phyloP scores from a whole-genome alignment of 75 land plant species.

The Gnetum montanum region DNA sequence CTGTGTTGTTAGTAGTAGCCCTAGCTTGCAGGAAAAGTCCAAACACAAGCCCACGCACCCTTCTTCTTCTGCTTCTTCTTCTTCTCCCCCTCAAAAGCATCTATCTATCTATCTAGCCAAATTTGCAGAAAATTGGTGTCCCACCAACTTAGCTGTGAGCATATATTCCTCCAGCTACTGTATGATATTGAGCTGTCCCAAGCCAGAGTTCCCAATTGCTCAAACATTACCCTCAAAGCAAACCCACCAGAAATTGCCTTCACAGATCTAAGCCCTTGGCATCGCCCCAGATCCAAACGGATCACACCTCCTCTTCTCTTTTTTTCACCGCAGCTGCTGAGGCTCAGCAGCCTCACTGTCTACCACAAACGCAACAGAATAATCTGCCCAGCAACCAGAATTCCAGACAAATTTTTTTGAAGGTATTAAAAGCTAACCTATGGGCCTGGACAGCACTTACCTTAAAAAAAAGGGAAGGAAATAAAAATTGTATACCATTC shows the following conservation, averaged over 20 bases:
- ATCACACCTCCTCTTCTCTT: not conserved
- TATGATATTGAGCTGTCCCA: too few relatives aligned
- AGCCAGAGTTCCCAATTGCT: constrained; percentile 6
- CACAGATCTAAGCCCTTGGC: not conserved
- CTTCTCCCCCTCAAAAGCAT: too few relatives aligned
- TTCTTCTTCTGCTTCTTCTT: not conserved
- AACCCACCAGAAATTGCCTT: not conserved
- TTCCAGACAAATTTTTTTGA: too few relatives aligned
- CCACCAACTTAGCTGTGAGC: constrained; percentile 3
- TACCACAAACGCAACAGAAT: constrained; percentile 1
- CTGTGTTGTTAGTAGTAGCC: not conserved
- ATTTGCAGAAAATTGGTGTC: too few relatives aligned
- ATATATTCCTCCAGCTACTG: constrained; percentile 9
- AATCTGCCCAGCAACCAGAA: not conserved
- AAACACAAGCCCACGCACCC: not conserved
- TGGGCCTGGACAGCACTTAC: too few relatives aligned
- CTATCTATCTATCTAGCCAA: too few relatives aligned
- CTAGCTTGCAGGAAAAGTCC: not conserved
- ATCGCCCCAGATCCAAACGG: constrained; percentile 5
- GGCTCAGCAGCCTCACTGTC: too few relatives aligned
- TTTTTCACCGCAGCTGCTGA: not conserved
- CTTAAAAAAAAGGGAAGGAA: not conserved
- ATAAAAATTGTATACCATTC: not conserved
- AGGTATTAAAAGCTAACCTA: too few relatives aligned
- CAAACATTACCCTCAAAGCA: not conserved